Percentiles rank a stretch among this genome's conserved stretches.
These are phyloP conservation scores for Venturia oleaginea DNA, from an alignment of 2,329 filamentous ascomycete species.

Conservation along the genomic window DNA sequence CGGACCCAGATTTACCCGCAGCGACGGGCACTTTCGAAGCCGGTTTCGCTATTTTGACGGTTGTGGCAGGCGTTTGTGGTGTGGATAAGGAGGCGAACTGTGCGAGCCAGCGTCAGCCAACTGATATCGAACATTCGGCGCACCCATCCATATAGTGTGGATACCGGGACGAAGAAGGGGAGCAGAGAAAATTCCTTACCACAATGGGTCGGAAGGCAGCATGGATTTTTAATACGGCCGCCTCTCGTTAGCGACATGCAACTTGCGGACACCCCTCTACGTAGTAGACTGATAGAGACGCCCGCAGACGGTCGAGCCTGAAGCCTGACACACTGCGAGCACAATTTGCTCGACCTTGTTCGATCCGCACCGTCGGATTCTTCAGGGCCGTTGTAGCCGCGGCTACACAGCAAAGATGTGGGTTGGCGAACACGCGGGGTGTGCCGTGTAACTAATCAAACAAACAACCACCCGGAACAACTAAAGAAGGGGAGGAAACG, in stretches of 20 bases:
- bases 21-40: slow-evolving; percentile 8
- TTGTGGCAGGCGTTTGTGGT: not conserved
- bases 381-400: not conserved
- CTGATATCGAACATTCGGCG: slow-evolving; percentile 5
- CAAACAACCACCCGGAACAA: not conserved
- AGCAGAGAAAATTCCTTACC: not conserved
- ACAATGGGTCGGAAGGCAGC: slow-evolving; percentile 1
- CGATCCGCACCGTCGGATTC: not conserved
- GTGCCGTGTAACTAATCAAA: not conserved
- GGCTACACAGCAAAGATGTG: not conserved
- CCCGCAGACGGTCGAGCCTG: slow-evolving; percentile 1
- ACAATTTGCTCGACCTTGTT: slow-evolving; percentile 4
- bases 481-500: not conserved
- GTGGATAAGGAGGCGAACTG: slow-evolving; percentile 2
- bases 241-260: slow-evolving; percentile 1
- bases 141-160: slow-evolving; percentile 9
- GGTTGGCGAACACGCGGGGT: not conserved
- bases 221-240: slow-evolving; percentile 6
- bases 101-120: slow-evolving; percentile 9
- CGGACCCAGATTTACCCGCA: slow-evolving; percentile 12
- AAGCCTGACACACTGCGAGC: not conserved
- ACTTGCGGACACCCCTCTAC: not conserved
- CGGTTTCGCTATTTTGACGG: slow-evolving; percentile 5
- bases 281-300: not conserved
- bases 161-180: not conserved